Base-by-base conservation (phyloP, 352 stramenopile species). In the Globisporangium carolinianum region DNA sequence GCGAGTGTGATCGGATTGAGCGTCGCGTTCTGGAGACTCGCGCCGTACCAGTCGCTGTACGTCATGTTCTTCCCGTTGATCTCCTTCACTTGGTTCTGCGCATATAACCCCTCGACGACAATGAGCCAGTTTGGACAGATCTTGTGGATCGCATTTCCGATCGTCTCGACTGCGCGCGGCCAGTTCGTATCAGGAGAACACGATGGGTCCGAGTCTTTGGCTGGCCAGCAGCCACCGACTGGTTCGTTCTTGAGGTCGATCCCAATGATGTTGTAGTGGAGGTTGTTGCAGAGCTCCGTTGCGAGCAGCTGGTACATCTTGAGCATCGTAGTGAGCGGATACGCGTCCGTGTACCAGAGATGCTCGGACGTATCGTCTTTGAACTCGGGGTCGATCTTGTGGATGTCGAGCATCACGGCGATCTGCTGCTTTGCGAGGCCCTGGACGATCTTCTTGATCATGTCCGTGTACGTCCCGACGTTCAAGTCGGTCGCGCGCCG, bases 221-320 rank as follows among this genome's bases (percentile, higher is more conserved):
- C 71, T 0, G 80, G 83, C 83, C 83, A 93, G 55, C 83, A 93
- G 6, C 80, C 80, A 11, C 68, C 71, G 1, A 87, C 74, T 0
- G 83, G 83, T 53, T 91, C 83, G 61, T 93, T 91, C 72, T 93
- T 93, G 63, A 93, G 69, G 49, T 93, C 83, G 8, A 93, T 72
- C 15, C 83, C 83, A 17, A 93, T 78, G 50, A 93, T 89, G 61
- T 93, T 93, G 79, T 91, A 93, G 57, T 91, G 75, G 47, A 86
- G 62, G 37, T 86, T 75, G 41, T 72, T 89, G 57, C 83, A 93
- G 3, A 93, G 63, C 54, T 79, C 67, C 5, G 66, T 75, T 32
- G 80, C 79, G 42, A 93, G 61, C 45, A 74, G 87, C 76, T 84
- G 69, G 62, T 75, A 90, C 75, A 89, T 83, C 39, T 75, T 82